These are phyloP conservation scores for Colletotrichum euphorbiae DNA, from an alignment of 2,329 filamentous ascomycete species.

Conservation along the genomic window DNA sequence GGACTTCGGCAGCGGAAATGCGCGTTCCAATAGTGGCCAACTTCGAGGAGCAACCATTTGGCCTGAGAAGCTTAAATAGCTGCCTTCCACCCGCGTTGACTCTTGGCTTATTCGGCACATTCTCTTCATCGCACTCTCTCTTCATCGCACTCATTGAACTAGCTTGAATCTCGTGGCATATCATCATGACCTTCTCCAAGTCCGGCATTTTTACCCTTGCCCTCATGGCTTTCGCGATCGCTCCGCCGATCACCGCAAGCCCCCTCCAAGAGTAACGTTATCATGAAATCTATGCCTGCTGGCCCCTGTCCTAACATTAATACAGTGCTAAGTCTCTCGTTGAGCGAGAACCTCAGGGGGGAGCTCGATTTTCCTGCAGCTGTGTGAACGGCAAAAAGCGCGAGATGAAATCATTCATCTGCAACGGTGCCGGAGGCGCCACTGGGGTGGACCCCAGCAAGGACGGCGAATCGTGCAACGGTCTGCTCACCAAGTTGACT, in stretches of 20 bases:
- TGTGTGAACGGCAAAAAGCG: not conserved
- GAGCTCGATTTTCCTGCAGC: slow-evolving; percentile 2
- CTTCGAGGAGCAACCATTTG: fast-evolving
- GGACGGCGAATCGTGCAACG: slow-evolving; percentile 1
- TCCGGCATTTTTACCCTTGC: not conserved
- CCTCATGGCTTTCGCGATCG: not conserved
- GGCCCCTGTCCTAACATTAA: no score
- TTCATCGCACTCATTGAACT: not conserved
- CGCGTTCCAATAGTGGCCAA: not conserved
- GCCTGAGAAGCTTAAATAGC: not conserved
- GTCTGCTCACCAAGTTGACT: slow-evolving; percentile 5
- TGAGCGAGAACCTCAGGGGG: not conserved
- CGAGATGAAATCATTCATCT: not conserved
- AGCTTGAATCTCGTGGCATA: not conserved
- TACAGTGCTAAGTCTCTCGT: not conserved
- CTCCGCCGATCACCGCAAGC: not conserved
- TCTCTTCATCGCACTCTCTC: not conserved
- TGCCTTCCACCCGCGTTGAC: fast-evolving
- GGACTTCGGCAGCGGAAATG: no score
- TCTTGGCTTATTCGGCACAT: not conserved
- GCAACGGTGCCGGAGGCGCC: slow-evolving; percentile 3
- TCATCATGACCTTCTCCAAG: not conserved
- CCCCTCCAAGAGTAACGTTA: not conserved
- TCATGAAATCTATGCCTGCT: not conserved
- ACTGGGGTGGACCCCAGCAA: not conserved